These are phyloP conservation scores for Pythium biforme DNA, from an alignment of 352 stramenopile species.

Conservation along the genomic window DNA sequence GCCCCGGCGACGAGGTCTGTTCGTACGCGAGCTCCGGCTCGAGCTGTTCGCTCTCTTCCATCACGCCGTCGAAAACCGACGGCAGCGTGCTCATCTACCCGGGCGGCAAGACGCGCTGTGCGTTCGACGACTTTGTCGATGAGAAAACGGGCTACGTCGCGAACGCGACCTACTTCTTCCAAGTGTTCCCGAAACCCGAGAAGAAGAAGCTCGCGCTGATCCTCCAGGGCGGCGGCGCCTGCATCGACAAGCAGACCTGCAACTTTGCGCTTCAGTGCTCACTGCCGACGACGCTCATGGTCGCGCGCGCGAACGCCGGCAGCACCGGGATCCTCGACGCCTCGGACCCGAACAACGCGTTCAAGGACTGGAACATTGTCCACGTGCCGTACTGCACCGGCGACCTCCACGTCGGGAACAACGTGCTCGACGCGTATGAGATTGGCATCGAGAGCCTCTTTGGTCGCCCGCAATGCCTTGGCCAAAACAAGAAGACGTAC, in stretches of 20 bases:
- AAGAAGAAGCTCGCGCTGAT: conserved; percentile 55
- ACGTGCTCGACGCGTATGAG: conserved; percentile 26
- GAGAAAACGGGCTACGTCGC: conserved; percentile 23
- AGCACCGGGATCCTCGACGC: neutral
- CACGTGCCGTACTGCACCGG: conserved; percentile 68
- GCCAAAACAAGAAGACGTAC: conserved; percentile 38
- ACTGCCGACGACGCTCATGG: conserved; percentile 2
- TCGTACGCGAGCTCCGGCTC: neutral
- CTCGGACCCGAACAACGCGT: neutral
- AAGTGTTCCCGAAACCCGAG: conserved; percentile 56
- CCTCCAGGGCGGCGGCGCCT: conserved; percentile 60
- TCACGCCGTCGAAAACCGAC: conserved; percentile 29
- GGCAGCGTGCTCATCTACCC: conserved; percentile 47
- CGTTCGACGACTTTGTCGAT: conserved; percentile 42
- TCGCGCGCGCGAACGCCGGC: neutral
- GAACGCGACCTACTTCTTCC: conserved; percentile 61
- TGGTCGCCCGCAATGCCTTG: conserved; percentile 37
- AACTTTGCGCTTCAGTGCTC: conserved; percentile 58
- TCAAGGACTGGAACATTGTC: conserved; percentile 23
- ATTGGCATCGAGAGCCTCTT: conserved; percentile 42
- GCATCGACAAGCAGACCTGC: conserved; percentile 54
- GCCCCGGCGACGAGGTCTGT: conserved; percentile 22
- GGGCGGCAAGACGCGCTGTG: conserved; percentile 44
- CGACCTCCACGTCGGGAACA: conserved; percentile 56
- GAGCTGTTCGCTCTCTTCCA: conserved; percentile 2